Conservation (phyloP, 768 basidiomycete genomes). For the Tephrocybe sp. region DNA sequence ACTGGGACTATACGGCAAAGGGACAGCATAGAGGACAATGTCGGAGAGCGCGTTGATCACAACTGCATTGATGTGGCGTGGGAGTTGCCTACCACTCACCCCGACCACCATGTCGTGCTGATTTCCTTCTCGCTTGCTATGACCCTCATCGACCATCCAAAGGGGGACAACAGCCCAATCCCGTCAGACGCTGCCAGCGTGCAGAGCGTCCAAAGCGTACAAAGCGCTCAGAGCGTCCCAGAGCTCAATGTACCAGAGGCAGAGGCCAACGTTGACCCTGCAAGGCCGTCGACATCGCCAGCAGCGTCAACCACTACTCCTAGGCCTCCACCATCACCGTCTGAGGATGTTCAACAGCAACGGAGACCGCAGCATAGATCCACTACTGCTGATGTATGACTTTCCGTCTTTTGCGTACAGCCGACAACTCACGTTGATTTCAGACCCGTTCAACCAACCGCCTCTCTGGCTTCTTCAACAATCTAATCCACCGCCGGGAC, state of each 20-base stretch:
- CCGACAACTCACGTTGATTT: constrained; percentile 3
- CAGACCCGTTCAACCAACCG: constrained; percentile 59
- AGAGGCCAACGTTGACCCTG: constrained; percentile 31
- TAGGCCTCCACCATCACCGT: constrained; percentile 25
- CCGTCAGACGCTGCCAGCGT: constrained; percentile 54
- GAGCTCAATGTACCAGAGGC: constrained; percentile 49
- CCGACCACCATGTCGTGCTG: constrained; percentile 8
- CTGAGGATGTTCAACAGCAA: constrained; percentile 33
- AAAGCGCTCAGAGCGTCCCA: constrained; percentile 66
- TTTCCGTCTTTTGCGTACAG: constrained; percentile 1
- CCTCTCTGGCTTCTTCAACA: constrained; percentile 83
- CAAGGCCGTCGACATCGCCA: constrained; percentile 26
- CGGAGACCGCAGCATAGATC: constrained; percentile 46
- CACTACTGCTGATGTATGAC: constrained; percentile 61
- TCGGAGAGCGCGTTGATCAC: background rate
- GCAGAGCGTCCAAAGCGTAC: no score
- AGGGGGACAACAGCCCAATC: constrained; percentile 38
- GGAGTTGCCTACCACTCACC: constrained; percentile 13
- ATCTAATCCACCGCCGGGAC: constrained; percentile 75
- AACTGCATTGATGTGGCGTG: constrained; percentile 17
- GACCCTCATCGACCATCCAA: constrained; percentile 25
- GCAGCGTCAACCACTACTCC: constrained; percentile 10
- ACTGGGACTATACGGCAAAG: constrained; percentile 14
- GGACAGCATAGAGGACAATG: constrained; percentile 12
- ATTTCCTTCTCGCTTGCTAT: constrained; percentile 15